Conservation (phyloP, 495 filamentous ascomycete genomes). For the Xylaria grammica region DNA sequence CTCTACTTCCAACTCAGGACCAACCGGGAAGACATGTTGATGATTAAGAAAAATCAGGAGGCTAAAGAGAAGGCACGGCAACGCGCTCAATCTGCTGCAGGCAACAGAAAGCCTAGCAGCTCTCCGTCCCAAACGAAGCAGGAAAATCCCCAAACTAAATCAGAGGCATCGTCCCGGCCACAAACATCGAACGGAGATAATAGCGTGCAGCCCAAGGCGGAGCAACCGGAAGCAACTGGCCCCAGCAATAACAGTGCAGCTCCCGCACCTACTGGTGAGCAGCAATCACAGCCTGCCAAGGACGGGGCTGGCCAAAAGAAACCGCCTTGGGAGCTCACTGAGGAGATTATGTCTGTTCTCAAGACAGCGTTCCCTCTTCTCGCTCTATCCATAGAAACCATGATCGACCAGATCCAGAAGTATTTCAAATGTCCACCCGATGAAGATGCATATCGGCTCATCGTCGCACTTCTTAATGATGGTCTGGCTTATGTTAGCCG, state of each 20-base stretch:
- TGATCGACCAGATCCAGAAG: constrained; percentile 98
- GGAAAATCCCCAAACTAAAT: constrained; percentile 45
- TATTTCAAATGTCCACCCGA: constrained; percentile 98
- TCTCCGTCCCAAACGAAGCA: constrained; percentile 45
- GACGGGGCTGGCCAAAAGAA: constrained; percentile 63
- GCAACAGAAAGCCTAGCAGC: constrained; percentile 42
- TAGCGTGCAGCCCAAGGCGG: constrained; percentile 45
- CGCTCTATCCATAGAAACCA: constrained; percentile 97
- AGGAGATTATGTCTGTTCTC: constrained; percentile 90
- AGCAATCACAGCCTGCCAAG: constrained; percentile 31
- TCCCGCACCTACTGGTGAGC: constrained; percentile 43
- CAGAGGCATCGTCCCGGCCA: constrained; percentile 53
- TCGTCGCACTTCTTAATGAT: constrained; percentile 95
- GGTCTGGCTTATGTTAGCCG: constrained; percentile 87
- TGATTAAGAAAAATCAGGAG: constrained; percentile 88
- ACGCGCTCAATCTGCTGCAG: constrained; percentile 46
- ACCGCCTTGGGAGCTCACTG: constrained; percentile 90
- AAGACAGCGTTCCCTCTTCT: constrained; percentile 97
- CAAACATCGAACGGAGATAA: constrained; percentile 54
- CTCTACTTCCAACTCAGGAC: constrained; percentile 94
- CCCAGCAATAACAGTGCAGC: constrained; percentile 35
- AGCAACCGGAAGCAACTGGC: constrained; percentile 51
- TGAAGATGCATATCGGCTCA: constrained; percentile 97
- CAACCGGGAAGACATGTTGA: constrained; percentile 90
- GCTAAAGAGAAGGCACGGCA: constrained; percentile 71